These are phyloP conservation scores for Phenoliferia sp. DNA, from an alignment of 1,284 basidiomycete genomes.

Conservation along the genomic window DNA sequence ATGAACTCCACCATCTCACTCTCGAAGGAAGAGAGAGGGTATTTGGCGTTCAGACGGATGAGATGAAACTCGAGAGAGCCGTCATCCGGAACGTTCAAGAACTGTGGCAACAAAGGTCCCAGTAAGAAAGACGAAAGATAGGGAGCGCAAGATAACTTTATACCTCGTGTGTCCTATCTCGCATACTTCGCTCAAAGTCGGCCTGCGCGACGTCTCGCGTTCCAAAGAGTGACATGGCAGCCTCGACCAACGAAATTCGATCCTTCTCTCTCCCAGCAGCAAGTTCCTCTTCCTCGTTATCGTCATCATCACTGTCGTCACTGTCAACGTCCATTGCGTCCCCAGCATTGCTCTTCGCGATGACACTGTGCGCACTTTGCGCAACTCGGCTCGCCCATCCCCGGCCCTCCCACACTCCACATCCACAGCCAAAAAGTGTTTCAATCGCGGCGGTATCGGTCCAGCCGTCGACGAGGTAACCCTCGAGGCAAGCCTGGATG, in stretches of 20 bases:
- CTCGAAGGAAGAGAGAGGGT: constrained; percentile 29
- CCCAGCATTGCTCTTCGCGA: not conserved
- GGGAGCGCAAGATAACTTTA: too few species aligned
- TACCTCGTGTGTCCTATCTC: constrained; percentile 33
- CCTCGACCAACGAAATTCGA: constrained; percentile 12
- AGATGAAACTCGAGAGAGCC: constrained; percentile 18
- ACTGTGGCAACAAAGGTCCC: too few species aligned
- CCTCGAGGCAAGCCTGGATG: constrained; percentile 71
- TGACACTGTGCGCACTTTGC: not conserved
- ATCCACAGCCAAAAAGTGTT: constrained; percentile 64
- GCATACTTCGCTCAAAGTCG: constrained; percentile 33
- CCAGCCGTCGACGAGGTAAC: constrained; percentile 74
- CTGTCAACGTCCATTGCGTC: constrained; percentile 8
- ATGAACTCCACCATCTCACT: constrained; percentile 27
- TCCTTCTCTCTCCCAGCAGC: constrained; percentile 4
- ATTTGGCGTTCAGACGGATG: constrained; percentile 17
- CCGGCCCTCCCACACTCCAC: constrained; percentile 47
- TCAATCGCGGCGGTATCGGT: constrained; percentile 63
- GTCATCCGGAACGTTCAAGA: constrained; percentile 28
- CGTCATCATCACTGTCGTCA: constrained; percentile 7
- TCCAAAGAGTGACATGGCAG: constrained; percentile 26
- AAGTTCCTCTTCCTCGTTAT: constrained; percentile 12
- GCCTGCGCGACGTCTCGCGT: constrained; percentile 29
- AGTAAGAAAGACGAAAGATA: not conserved
- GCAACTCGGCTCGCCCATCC: constrained; percentile 14